Evolutionary conservation across 2,329 filamentous ascomycete genomes (phyloP).

Genomic region (Nannizziopsis arthrosporioides): DNA sequence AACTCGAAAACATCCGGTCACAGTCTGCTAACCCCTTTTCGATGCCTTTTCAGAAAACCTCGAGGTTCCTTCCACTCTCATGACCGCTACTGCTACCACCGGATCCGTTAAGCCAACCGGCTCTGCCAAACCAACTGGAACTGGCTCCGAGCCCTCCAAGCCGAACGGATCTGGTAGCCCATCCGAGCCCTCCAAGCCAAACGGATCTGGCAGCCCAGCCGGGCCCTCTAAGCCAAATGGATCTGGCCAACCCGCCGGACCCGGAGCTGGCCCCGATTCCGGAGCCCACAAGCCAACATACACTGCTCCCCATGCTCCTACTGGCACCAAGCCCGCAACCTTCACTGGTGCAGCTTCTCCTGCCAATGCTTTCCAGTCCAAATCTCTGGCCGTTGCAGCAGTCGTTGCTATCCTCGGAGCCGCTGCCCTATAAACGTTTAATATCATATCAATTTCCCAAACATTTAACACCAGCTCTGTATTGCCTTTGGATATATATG

Average conservation of each 20-base stretch:
- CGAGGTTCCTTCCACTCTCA: not conserved
- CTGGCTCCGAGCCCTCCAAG: too few relatives aligned
- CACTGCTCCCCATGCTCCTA: conserved; percentile 13
- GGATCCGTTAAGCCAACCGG: conserved; percentile 2
- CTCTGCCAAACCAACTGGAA: too few relatives aligned
- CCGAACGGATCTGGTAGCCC: conserved; percentile 15
- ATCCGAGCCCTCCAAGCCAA: conserved; percentile 9
- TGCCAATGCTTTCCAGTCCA: conserved; percentile 19
- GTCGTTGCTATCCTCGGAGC: conserved; percentile 34
- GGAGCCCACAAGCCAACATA: not conserved
- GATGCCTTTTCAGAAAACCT: conserved; percentile 7
- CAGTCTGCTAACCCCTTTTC: conserved; percentile 9
- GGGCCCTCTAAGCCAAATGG: not conserved
- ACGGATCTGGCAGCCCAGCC: conserved; percentile 13
- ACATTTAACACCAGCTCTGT: not conserved
- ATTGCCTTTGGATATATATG: too few relatives aligned
- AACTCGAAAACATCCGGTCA: not conserved
- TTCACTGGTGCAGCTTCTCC: too few relatives aligned
- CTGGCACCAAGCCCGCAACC: conserved; percentile 12
- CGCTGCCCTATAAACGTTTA: conserved; percentile 18
- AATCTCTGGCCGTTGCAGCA: conserved; percentile 28
- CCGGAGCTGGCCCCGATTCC: not conserved
- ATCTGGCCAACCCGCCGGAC: not conserved
- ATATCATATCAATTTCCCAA: not conserved
- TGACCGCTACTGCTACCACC: conserved; percentile 7